Evolutionary conservation across 2,329 filamentous ascomycete genomes (phyloP), one percentile per base, ranked within the genome.

Genomic region (Talaromyces rugulosus): DNA sequence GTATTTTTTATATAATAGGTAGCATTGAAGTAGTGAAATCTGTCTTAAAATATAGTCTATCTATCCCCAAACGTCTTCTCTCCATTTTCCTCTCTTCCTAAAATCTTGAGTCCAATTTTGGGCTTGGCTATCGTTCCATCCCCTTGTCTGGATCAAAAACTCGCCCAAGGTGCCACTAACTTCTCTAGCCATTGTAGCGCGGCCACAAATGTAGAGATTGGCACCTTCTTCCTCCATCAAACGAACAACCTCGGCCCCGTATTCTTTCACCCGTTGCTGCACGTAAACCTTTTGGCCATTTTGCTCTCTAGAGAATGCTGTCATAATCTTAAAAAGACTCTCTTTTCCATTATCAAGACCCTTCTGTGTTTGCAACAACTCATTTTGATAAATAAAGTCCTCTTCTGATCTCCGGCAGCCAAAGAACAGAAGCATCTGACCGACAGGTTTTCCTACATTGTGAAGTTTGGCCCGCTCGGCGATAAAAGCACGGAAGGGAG

Each of bases 21-120:
- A n/a, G 7, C 16, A 40, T 40, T 16, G 36, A n/a, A 40, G n/a
- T 6, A 40, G 7, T 40, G 12, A 40, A 40, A 6, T 7, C n/a
- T 5, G 36, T 40, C 16, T n/a, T 40, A 40, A 5, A 40, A 40
- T n/a, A 14, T 40, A n/a, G 12, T 40, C 36, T 5, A 40, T n/a
- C 16, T 40, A 59, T 27, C 58, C 52, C 58, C 52, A 60, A 9
- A 60, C 58, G 34, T 56, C 58, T 30, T 60, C 58, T n/a, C 55
- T 51, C 34, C 52, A 60, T 16, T 28, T 30, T 18, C 36, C 51
- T 27, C 16, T 27, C 34, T 56, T 56, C 16, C 54, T 60, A 11
- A 18, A 30, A 5, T 18, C 28, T 52, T 36, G n/a, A 27, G 34
- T 60, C 58, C 52, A 55, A 28, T 8, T 11, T 8, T 30, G 34